Conservation (phyloP, 805 yeast genomes). For the Myxozyma neotropica region DNA sequence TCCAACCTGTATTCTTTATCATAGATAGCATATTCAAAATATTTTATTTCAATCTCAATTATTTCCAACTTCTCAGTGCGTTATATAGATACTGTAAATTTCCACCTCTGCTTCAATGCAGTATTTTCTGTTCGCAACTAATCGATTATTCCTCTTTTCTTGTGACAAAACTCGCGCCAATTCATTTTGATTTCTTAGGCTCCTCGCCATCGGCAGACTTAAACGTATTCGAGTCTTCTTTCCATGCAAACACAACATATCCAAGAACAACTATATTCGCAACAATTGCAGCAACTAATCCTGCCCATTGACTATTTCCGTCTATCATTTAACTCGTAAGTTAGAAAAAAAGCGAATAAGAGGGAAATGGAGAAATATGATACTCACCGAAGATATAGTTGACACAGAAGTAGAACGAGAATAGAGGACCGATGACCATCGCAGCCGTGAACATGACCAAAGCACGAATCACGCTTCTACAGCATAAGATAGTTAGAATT, state of each 20-base stretch:
- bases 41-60: no score
- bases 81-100: no score
- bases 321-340: slow-evolving; percentile 13
- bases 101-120: no score
- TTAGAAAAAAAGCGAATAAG: no score
- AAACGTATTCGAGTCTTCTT: slow-evolving; percentile 53
- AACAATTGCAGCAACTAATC: slow-evolving; percentile 71
- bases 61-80: no score
- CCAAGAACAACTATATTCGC: slow-evolving; percentile 72
- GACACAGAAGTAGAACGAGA: slow-evolving; percentile 53
- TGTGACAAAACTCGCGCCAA: no score
- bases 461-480: slow-evolving; percentile 44
- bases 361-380: no score
- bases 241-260: slow-evolving; percentile 68
- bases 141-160: no score
- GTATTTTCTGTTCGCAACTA: no score
- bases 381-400: slow-evolving; percentile 44
- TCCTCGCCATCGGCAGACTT: slow-evolving; percentile 38
- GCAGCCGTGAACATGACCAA: slow-evolving; percentile 68
- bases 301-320: slow-evolving; percentile 49
- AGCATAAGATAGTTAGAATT: neutral
- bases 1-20: no score
- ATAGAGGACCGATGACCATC: slow-evolving; percentile 66
- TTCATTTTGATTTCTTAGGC: slow-evolving; percentile 25
- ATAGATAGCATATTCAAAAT: no score